A percentile compares a stretch with the other conserved stretches of the same genome.
These are phyloP conservation scores for Ophiostoma montium DNA, from an alignment of 2,329 filamentous ascomycete genomes.

Conservation along the genomic window DNA sequence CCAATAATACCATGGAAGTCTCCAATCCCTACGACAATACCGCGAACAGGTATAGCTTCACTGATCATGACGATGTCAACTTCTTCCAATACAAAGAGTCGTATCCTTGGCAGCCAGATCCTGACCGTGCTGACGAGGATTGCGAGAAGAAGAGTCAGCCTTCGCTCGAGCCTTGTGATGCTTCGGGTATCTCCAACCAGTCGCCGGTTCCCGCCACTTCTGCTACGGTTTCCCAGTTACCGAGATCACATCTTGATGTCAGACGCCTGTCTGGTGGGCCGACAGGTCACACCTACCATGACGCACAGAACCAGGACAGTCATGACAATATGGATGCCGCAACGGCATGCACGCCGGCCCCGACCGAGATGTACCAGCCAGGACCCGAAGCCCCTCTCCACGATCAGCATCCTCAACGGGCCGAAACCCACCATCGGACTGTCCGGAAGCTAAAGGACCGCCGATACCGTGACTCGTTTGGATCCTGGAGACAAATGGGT, in stretches of 20 bases:
- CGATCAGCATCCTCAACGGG: neutral
- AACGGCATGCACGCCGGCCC: neutral
- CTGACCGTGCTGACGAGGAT: no score
- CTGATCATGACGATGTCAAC: no score
- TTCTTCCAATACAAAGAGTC: no score
- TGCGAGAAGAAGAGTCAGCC: neutral
- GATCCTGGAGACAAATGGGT: neutral
- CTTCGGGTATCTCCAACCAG: neutral
- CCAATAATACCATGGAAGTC: no score
- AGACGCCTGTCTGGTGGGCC: neutral
- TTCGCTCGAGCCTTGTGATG: neutral
- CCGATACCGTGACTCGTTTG: neutral
- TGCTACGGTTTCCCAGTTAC: neutral
- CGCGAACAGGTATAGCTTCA: no score
- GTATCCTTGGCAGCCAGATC: no score
- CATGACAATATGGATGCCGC: neutral
- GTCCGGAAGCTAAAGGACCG: neutral
- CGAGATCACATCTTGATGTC: neutral
- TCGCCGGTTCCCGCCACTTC: neutral
- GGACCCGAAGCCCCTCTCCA: neutral
- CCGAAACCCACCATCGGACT: neutral
- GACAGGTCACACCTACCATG: conserved; percentile 19
- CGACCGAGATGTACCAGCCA: neutral
- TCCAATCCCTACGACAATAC: no score
- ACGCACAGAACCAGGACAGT: neutral